Conservation (phyloP, 192 early-diverging fungal species). For the Chytriomyces sp. region DNA sequence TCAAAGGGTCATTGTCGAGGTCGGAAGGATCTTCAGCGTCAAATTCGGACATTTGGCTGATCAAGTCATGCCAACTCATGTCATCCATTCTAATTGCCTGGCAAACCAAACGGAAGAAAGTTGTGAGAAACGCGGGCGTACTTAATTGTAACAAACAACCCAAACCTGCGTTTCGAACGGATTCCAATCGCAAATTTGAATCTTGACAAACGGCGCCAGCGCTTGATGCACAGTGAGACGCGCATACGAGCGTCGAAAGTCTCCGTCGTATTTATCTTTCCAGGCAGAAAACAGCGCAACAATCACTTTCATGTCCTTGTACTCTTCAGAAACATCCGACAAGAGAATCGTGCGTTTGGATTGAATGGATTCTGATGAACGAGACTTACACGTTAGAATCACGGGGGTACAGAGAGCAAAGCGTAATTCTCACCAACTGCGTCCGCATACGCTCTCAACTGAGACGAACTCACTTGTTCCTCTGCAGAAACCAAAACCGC, state of each 20-base stretch:
- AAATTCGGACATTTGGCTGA: constrained; percentile 20
- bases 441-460: not conserved
- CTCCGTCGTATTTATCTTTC: constrained; percentile 3
- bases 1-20: not conserved
- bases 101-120: too few species aligned
- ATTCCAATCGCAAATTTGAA: constrained; percentile 34
- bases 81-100: constrained; percentile 17
- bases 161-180: constrained; percentile 11
- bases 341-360: constrained; percentile 11
- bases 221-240: constrained; percentile 27
- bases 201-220: constrained; percentile 30
- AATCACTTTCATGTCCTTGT: constrained; percentile 4
- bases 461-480: not conserved
- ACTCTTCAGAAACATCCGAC: constrained; percentile 23
- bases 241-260: constrained; percentile 23
- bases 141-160: too few species aligned
- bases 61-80: constrained; percentile 15
- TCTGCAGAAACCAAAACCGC: not conserved
- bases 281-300: constrained; percentile 15
- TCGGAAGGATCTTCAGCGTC: constrained; percentile 9
- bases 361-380: not conserved
- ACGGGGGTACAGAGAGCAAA: not conserved
- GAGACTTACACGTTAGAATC: not conserved
- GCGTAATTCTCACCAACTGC: not conserved
- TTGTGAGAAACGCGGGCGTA: too few species aligned